phyloP scores from a whole-genome alignment of 106 monocot species.

The Chionographis japonica region DNA sequence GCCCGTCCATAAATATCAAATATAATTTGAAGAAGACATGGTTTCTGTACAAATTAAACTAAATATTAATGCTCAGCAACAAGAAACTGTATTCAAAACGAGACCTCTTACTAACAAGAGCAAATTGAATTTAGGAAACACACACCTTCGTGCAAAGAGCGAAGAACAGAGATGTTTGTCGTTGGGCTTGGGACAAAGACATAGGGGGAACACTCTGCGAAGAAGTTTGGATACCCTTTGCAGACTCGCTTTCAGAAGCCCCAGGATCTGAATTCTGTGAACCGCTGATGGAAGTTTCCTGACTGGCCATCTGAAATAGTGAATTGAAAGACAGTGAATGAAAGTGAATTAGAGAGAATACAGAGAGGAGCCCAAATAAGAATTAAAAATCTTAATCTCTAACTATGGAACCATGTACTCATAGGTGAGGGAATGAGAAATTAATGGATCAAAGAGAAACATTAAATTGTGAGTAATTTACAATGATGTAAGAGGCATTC shows the following conservation, averaged over 20 bases:
- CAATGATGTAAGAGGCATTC: too few relatives aligned
- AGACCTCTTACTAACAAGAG: background rate
- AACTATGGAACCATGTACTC: too few relatives aligned
- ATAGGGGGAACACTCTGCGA: slow-evolving; percentile 11
- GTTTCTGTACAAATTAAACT: slow-evolving; percentile 46
- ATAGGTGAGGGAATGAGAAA: too few relatives aligned
- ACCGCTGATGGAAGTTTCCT: slow-evolving; percentile 46
- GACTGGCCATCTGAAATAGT: slow-evolving; percentile 28
- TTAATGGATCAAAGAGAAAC: too few relatives aligned
- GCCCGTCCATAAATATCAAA: slow-evolving; percentile 89
- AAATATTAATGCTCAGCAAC: background rate
- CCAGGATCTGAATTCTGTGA: slow-evolving; percentile 48
- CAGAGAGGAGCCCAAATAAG: background rate
- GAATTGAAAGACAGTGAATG: background rate
- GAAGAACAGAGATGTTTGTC: slow-evolving; percentile 74
- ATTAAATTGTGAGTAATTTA: too few relatives aligned
- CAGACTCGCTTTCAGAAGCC: slow-evolving; percentile 34
- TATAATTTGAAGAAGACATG: slow-evolving; percentile 65
- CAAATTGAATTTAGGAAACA: background rate
- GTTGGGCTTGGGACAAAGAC: slow-evolving; percentile 55
- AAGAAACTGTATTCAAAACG: background rate
- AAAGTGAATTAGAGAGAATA: background rate
- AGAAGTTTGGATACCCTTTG: slow-evolving; percentile 19
- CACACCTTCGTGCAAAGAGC: slow-evolving; percentile 85
- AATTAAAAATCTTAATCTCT: background rate